Evolutionary conservation across 1,284 basidiomycete genomes (phyloP), one percentile per base, ranked within the genome.

Genomic region (Somion occarium): DNA sequence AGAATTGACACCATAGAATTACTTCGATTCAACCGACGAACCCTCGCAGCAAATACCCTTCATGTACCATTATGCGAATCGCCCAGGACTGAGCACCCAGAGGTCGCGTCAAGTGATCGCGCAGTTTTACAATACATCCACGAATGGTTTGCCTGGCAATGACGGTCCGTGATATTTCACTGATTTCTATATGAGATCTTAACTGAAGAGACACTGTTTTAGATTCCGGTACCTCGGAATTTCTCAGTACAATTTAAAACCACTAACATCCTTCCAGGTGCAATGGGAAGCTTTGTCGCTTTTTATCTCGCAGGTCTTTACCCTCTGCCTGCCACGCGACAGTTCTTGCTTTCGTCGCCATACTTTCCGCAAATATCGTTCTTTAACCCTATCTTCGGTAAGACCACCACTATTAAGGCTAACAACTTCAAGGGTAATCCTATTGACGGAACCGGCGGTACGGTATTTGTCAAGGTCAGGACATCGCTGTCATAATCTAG

Each of bases 261-360:
- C 23, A 2, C 22, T 50, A 23, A 37, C 25, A 30, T 48, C 69
- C 72, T 74, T 56, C 74, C 73, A 18, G 73, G 73, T 43, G 85
- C 85, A 0, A 87, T 88, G 85, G 85, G 74, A 2, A 83, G 82
- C 56, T 85, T 81, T 54, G 80, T 75, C 2, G 70, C 75, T 1
- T 86, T 83, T 64, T 80, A 79, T 59, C 70, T 84, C 5, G 69
- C 74, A 0, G 82, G 82, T 1, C 59, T 85, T 59, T 85, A 84
- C 56, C 82, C 82, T 1, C 63, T 83, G 2, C 82, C 83, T 0
- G 79, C 79, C 12, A 84, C 82, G 1, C 67, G 69, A 12, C 82
- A 84, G 57, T 69, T 78, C 59, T 71, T 85, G 1, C 69, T 85
- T 2, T 79, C 79, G 4, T 83, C 82, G 1, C 80, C 83, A 0